Evolutionary conservation across 305 asterid species (phyloP).

Genomic region (Solanum aculeatissimum): DNA sequence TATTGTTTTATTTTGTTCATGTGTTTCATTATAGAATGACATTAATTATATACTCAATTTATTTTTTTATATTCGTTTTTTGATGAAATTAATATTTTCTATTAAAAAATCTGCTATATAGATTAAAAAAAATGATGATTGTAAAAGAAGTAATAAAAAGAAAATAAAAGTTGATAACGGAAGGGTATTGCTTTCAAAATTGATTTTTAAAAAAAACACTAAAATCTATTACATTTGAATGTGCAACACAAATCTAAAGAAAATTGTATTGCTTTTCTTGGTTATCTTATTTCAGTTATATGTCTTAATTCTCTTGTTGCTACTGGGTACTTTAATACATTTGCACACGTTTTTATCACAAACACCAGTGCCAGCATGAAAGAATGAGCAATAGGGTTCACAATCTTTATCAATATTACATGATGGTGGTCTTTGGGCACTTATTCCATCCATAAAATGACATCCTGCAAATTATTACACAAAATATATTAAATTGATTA

Average conservation of each 20-base stretch:
- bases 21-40: no score
- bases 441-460: neutral
- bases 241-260: neutral
- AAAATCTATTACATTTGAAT: neutral
- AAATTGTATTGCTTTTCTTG: neutral
- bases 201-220: neutral
- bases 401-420: neutral
- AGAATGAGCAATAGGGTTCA: neutral
- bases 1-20: no score
- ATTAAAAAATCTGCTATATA: no score
- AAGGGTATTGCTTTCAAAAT: no score
- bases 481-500: neutral
- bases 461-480: neutral
- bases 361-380: neutral
- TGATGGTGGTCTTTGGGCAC: neutral
- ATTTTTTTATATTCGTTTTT: no score
- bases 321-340: neutral
- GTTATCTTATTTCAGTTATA: neutral
- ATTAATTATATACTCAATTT: no score
- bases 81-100: no score
- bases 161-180: no score
- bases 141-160: no score
- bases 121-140: no score
- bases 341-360: neutral
- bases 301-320: neutral